Evolutionary conservation across 495 filamentous ascomycete species (phyloP), one percentile per base, ranked within the genome.

Genomic region (Penicillium bovifimosum): DNA sequence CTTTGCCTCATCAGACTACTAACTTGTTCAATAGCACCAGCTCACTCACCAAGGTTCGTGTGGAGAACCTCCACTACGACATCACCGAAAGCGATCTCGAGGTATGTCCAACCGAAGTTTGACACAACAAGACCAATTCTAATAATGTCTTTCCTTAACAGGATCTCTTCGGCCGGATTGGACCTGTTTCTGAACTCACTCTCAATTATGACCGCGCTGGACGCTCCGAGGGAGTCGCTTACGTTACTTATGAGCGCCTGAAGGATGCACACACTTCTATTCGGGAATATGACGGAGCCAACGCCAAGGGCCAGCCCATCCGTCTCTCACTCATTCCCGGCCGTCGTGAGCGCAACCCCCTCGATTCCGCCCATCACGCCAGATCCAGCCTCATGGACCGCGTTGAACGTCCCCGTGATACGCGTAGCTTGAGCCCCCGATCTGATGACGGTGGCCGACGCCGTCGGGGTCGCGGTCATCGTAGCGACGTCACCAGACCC

Each of bases 11-110:
- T 41, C 52, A 68, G 53, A 39, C 39, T 41, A 53, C 53, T 60
- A 42, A 61, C 52, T 29, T 3, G 11, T 50, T 17, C 33, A 32
- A 31, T 45, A 58, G 58, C 59, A 70, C 79, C n/a, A 50, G 73
- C 33, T 56, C 73, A 26, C 82, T 86, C 60, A 77, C 85, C 43
- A 91, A 88, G 68, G 69, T 96, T 55, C 86, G 85, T 47, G 85
- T 96, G 41, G 90, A 95, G 54, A 96, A 96, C 65, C 71, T 96
- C 42, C 92, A 96, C 70, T 96, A 95, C 70, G 92, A 96, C 36
- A 80, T 96, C 49, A 90, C 86, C 20, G 86, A 92, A 67, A 83
- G 82, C 27, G 92, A 96, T 62, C 80, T 96, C 43, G 78, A 88
- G 62, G 92, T 92, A 80, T 43, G 73, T 53, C 34, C 14, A 29